A percentile compares a stretch with the other conserved stretches of the same genome.
phyloP scores from a whole-genome alignment of 192 early-diverging fungal genomes.

The Backusella macrospora region DNA sequence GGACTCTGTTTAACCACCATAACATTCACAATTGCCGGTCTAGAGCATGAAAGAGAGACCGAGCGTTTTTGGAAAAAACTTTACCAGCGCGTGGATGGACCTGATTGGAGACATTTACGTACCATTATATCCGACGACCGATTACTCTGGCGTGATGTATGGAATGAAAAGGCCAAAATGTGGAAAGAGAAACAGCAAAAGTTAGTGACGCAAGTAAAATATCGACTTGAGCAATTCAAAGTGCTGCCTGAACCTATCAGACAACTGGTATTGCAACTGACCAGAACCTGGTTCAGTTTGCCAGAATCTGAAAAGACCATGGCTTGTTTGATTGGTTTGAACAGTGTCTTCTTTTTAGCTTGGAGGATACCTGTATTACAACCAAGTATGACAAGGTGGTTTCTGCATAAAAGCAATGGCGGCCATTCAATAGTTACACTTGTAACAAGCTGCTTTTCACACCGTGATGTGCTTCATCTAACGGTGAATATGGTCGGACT shows the following conservation, averaged over 20 bases:
- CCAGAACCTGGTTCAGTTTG: background rate
- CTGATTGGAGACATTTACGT: background rate
- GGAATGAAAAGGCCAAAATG: background rate
- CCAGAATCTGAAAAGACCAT: constrained; percentile 26
- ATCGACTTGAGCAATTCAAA: background rate
- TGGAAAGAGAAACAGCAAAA: constrained; percentile 20
- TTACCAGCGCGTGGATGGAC: background rate
- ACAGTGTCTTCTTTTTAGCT: constrained; percentile 68
- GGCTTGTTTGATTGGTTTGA: constrained; percentile 63
- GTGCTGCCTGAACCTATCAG: constrained; percentile 5
- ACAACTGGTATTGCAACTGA: background rate
- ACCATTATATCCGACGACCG: background rate
- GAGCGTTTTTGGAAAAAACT: constrained; percentile 12
- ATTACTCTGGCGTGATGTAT: background rate
- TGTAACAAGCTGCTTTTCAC: constrained; percentile 79
- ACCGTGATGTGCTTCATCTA: constrained; percentile 72
- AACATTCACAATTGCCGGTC: background rate
- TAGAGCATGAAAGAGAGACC: constrained; percentile 8
- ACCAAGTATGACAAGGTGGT: constrained; percentile 66
- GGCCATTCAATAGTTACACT: constrained; percentile 67
- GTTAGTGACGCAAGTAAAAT: background rate
- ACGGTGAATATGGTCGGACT: constrained; percentile 82
- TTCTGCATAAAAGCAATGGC: constrained; percentile 79
- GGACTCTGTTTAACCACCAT: background rate
- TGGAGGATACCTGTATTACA: constrained; percentile 68